These are phyloP conservation scores for Amylocarpus encephaloides DNA, from an alignment of 2,329 filamentous ascomycete species.

Conservation along the genomic window DNA sequence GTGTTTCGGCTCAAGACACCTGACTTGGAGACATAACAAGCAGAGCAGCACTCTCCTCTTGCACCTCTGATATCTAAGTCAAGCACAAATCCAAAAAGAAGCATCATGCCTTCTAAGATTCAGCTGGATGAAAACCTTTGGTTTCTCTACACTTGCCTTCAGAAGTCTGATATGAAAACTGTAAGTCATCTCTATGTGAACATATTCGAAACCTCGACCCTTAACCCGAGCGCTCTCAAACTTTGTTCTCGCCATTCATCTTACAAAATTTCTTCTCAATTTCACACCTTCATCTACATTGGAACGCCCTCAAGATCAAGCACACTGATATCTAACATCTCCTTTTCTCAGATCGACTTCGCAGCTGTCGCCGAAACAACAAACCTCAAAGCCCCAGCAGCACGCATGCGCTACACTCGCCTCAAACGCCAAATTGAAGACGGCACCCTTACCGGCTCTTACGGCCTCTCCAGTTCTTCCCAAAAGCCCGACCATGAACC, in stretches of 20 bases:
- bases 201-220: too few relatives aligned
- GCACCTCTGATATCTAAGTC: too few relatives aligned
- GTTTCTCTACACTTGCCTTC: slow-evolving; percentile 38
- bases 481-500: background rate
- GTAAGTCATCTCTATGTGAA: slow-evolving; percentile 25
- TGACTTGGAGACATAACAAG: background rate
- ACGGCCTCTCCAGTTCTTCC: slow-evolving; percentile 5
- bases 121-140: slow-evolving; percentile 35
- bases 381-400: slow-evolving; percentile 34
- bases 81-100: background rate
- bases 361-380: slow-evolving; percentile 31
- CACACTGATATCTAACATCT: background rate
- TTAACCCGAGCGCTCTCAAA: too few relatives aligned
- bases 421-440: slow-evolving; percentile 30
- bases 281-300: too few relatives aligned
- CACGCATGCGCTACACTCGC: slow-evolving; percentile 35
- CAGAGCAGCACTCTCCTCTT: background rate
- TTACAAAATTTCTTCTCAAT: too few relatives aligned
- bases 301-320: too few relatives aligned
- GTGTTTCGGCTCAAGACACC: too few relatives aligned
- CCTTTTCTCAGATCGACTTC: slow-evolving; percentile 34
- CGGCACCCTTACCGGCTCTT: slow-evolving; percentile 24
- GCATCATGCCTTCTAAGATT: slow-evolving; percentile 34
- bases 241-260: too few relatives aligned
- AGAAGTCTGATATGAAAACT: slow-evolving; percentile 34